Conservation (phyloP, 2,329 filamentous ascomycete species). For the Elsinoe batatas region DNA sequence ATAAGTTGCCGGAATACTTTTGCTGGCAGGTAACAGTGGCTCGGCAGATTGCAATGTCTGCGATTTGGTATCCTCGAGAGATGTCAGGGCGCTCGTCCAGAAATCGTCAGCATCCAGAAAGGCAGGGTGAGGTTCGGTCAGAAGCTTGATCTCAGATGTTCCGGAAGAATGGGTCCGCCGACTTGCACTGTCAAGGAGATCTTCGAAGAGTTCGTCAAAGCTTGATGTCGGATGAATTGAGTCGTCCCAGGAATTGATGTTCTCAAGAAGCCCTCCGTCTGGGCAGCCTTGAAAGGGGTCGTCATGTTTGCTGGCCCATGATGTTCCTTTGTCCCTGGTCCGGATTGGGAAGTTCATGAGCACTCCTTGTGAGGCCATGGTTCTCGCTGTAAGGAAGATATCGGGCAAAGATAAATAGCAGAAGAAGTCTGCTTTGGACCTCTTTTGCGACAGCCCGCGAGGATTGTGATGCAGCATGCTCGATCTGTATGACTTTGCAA, state of each 20-base stretch:
- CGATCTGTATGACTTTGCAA: background rate
- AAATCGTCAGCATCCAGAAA: background rate
- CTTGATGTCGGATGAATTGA: slow-evolving; percentile 37
- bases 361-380: slow-evolving; percentile 11
- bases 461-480: background rate
- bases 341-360: slow-evolving; percentile 15
- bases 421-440: background rate
- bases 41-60: background rate
- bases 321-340: slow-evolving; percentile 41
- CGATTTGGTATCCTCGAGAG: background rate
- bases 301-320: slow-evolving; percentile 48
- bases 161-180: background rate
- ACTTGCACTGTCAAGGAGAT: background rate
- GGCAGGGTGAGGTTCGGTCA: background rate
- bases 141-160: slow-evolving; percentile 1
- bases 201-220: background rate
- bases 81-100: background rate
- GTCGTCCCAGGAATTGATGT: slow-evolving; percentile 39
- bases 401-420: background rate
- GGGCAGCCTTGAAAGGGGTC: slow-evolving; percentile 56
- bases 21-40: background rate
- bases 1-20: background rate
- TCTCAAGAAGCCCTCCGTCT: slow-evolving; percentile 41
- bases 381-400: background rate
- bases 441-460: background rate